phyloP scores from a whole-genome alignment of 306 rosid species.

The Inga leiocalycina region DNA sequence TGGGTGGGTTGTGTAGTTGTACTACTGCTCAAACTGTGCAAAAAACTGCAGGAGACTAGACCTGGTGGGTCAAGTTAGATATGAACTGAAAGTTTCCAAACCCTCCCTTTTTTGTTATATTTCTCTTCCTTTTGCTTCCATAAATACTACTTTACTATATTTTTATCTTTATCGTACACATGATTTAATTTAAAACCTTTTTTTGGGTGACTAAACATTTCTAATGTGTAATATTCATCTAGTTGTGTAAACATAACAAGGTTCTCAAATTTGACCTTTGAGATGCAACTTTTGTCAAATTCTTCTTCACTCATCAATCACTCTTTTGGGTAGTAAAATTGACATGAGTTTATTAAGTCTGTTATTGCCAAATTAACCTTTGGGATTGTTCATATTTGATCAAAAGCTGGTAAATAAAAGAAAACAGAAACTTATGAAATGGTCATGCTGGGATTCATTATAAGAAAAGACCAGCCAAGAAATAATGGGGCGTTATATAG shows the following conservation, averaged over 20 bases:
- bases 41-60: slow-evolving; percentile 29
- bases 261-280: background rate
- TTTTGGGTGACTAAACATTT: too few species aligned
- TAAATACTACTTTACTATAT: background rate
- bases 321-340: background rate
- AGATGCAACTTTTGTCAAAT: background rate
- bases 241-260: background rate
- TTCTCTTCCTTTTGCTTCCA: slow-evolving; percentile 43
- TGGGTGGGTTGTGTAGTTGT: slow-evolving; percentile 25
- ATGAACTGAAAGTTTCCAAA: slow-evolving; percentile 58
- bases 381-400: background rate
- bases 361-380: background rate
- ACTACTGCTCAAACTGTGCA: slow-evolving; percentile 15
- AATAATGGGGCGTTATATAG: background rate
- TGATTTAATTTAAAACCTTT: too few species aligned
- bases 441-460: background rate
- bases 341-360: background rate
- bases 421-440: background rate
- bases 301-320: background rate
- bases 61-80: slow-evolving; percentile 56
- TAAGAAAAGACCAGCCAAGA: background rate
- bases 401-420: background rate
- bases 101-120: slow-evolving; percentile 27
- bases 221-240: background rate
- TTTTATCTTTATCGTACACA: background rate